Conservation (phyloP, 1,284 basidiomycete genomes). For the Caloboletus inedulis region DNA sequence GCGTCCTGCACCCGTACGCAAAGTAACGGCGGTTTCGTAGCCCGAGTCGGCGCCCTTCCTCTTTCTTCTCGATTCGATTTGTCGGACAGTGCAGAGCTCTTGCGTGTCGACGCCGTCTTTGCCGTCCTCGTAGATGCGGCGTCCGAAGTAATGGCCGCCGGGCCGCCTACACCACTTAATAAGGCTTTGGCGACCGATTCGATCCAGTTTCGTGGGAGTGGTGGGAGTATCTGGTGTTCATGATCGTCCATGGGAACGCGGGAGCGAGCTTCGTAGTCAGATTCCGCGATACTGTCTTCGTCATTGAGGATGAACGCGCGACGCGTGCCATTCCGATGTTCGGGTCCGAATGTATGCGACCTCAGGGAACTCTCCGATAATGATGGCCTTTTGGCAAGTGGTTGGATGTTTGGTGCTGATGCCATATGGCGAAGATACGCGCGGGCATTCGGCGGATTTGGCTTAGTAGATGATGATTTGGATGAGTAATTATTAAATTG, state of each 20-base stretch:
- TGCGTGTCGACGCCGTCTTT: conserved; percentile 22
- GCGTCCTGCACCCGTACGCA: conserved; percentile 40
- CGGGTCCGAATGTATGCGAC: conserved; percentile 17
- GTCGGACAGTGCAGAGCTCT: conserved; percentile 38
- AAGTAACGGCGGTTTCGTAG: conserved; percentile 38
- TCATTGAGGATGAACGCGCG: conserved; percentile 28
- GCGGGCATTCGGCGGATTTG: conserved; percentile 39
- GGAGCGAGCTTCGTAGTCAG: conserved; percentile 16
- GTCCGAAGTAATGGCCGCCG: conserved; percentile 25
- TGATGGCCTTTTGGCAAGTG: conserved; percentile 35
- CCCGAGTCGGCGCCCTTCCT: conserved; percentile 11
- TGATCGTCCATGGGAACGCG: conserved; percentile 12
- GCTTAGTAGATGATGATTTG: conserved; percentile 25
- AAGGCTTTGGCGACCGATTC: conserved; percentile 61
- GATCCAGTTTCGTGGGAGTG: conserved; percentile 61
- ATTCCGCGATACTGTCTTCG: conserved; percentile 25
- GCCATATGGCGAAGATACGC: conserved; percentile 68
- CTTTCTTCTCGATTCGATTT: conserved; percentile 34
- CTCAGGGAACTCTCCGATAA: conserved; percentile 25
- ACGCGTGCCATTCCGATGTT: conserved; percentile 11
- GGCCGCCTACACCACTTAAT: conserved; percentile 41
- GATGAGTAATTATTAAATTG: conserved; percentile 25
- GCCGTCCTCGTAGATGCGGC: conserved; percentile 23
- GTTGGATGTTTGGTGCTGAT: conserved; percentile 55
- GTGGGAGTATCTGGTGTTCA: conserved; percentile 27